Conservation (phyloP, 148 eudicot species). For the Nepenthes gracilis region DNA sequence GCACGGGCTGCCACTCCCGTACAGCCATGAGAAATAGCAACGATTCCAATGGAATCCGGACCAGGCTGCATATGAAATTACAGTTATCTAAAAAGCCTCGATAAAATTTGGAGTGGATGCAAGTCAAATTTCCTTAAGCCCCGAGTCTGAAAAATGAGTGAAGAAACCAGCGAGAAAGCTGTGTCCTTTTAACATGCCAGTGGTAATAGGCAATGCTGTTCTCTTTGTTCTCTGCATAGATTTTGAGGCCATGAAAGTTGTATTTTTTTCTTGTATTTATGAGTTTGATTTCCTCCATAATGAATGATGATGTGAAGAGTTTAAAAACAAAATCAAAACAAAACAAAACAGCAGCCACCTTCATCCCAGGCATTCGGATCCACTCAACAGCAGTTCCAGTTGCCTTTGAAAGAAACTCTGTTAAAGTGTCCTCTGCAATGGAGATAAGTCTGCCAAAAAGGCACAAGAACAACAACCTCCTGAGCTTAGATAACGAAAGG, state of each 20-base stretch:
- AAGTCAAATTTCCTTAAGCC: no score
- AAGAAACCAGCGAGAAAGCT: no score
- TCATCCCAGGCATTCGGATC: constrained; percentile 55
- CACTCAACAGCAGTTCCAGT: constrained; percentile 58
- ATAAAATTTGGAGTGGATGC: no score
- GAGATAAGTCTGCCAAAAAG: constrained; percentile 30
- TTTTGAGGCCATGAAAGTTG: no score
- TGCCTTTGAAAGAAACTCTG: constrained; percentile 53
- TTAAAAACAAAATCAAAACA: neutral
- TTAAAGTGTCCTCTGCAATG: constrained; percentile 42
- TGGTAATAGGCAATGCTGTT: no score
- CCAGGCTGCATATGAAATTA: constrained; percentile 27
- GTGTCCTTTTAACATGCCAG: no score
- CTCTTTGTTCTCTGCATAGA: no score
- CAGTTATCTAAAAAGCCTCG: neutral
- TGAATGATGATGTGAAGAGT: neutral
- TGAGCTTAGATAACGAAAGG: neutral
- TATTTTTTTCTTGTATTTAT: no score
- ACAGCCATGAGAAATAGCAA: constrained; percentile 41
- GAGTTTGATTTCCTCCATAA: neutral
- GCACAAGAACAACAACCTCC: neutral
- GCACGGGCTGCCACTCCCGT: constrained; percentile 56
- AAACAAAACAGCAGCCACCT: constrained; percentile 14
- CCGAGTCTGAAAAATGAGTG: no score
- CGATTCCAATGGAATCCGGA: constrained; percentile 46